phyloP scores from a whole-genome alignment of 1,284 basidiomycete species.

The Ustilago trichophora region DNA sequence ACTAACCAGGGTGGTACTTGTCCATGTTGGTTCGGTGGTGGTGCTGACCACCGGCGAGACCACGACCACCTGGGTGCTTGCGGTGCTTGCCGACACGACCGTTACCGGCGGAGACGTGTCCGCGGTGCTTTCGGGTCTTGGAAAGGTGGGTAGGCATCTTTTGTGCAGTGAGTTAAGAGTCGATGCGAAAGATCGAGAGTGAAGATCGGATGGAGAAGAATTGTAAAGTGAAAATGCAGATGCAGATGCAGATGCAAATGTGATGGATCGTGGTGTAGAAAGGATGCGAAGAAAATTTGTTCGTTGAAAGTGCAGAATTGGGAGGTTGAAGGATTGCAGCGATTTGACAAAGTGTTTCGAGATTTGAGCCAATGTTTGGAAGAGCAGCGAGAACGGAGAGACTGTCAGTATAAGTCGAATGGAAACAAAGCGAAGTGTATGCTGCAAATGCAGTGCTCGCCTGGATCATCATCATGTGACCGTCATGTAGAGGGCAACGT shows the following conservation, averaged over 20 bases:
- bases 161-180: slow-evolving; percentile 4
- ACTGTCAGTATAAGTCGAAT: slow-evolving; percentile 17
- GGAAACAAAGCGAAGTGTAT: not conserved
- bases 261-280: too few relatives aligned
- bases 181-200: not conserved
- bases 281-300: too few relatives aligned
- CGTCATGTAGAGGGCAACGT: not conserved
- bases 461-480: too few relatives aligned
- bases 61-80: slow-evolving; percentile 99
- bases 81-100: slow-evolving; percentile 99
- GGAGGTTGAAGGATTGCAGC: too few relatives aligned
- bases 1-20: slow-evolving; percentile 67
- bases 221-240: not conserved
- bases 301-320: too few relatives aligned
- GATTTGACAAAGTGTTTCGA: too few relatives aligned
- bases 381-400: not conserved
- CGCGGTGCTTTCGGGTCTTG: slow-evolving; percentile 92
- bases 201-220: not conserved
- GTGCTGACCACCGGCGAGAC: slow-evolving; percentile 99
- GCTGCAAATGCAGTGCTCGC: too few relatives aligned
- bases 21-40: slow-evolving; percentile 81
- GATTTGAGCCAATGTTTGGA: too few relatives aligned
- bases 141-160: slow-evolving; percentile 90
- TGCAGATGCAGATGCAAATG: too few relatives aligned
- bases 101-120: slow-evolving; percentile 87